A percentile compares a stretch with the other conserved stretches of the same genome.
phyloP scores from a whole-genome alignment of 257 asterid genomes.

The Ballota nigra region DNA sequence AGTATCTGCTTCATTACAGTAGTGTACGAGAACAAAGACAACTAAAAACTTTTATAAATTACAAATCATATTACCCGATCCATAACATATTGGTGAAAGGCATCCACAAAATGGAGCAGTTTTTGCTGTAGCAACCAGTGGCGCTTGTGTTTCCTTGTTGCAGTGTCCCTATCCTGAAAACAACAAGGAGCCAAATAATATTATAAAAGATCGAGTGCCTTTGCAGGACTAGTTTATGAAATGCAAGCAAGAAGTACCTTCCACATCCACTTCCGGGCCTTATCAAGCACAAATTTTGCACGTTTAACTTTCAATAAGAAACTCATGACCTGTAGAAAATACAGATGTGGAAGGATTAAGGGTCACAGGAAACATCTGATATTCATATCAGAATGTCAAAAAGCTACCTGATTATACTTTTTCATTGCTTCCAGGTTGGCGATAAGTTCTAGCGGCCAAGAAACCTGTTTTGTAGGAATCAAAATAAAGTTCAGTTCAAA shows the following conservation, averaged over 20 bases:
- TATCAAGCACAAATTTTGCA: slow-evolving; percentile 93
- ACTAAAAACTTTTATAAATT: slow-evolving; percentile 10
- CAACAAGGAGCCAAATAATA: slow-evolving; percentile 12
- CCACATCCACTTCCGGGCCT: slow-evolving; percentile 97
- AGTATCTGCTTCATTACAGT: neutral
- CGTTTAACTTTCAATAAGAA: slow-evolving; percentile 90
- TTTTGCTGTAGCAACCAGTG: slow-evolving; percentile 94
- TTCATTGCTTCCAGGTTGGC: slow-evolving; percentile 85
- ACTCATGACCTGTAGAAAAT: slow-evolving; percentile 72
- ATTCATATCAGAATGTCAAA: slow-evolving; percentile 4
- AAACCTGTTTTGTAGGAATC: slow-evolving; percentile 48
- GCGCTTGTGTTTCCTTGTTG: slow-evolving; percentile 63
- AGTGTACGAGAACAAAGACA: slow-evolving; percentile 1
- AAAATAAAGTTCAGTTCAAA: slow-evolving; percentile 16
- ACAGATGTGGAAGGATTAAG: slow-evolving; percentile 24
- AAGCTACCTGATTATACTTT: slow-evolving; percentile 91
- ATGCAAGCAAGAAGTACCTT: slow-evolving; percentile 51
- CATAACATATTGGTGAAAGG: slow-evolving; percentile 98
- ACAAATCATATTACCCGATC: slow-evolving; percentile 65
- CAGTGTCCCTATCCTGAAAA: slow-evolving; percentile 67
- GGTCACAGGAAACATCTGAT: slow-evolving; percentile 8
- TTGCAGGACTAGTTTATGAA: slow-evolving; percentile 2
- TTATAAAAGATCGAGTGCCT: neutral
- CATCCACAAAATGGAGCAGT: slow-evolving; percentile 94
- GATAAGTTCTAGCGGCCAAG: slow-evolving; percentile 98